Percentiles rank a stretch among this genome's conserved stretches.
Evolutionary conservation across 2,329 filamentous ascomycete genomes (phyloP).

Genomic region (Diaporthe velutina): DNA sequence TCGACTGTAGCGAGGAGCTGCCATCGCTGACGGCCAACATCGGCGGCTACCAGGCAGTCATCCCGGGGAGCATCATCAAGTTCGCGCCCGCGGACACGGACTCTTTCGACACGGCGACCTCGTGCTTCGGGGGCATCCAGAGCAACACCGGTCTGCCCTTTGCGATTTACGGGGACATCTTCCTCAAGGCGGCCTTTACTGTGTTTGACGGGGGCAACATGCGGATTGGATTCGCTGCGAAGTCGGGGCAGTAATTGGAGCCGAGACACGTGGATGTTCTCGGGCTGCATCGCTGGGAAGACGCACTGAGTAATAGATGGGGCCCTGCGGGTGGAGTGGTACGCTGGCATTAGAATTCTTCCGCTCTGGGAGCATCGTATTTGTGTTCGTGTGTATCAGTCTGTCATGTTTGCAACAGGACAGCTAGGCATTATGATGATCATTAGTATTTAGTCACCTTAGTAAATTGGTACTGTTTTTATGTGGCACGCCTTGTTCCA

Average conservation of each 20-base stretch:
- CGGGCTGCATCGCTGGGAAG: background rate
- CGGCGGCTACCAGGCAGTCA: constrained; percentile 61
- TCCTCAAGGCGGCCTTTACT: constrained; percentile 77
- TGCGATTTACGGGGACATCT: constrained; percentile 77
- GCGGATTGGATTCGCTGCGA: constrained; percentile 62
- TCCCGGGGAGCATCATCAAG: constrained; percentile 58
- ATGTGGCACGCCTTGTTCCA: background rate
- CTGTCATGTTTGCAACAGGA: constrained; percentile 7
- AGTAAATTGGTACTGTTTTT: background rate
- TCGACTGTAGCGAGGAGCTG: constrained; percentile 45
- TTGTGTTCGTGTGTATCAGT: background rate
- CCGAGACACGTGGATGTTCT: background rate
- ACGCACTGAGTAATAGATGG: constrained; percentile 1
- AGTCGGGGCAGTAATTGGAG: constrained; percentile 40
- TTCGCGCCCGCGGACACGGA: constrained; percentile 61
- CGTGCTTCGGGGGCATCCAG: constrained; percentile 78
- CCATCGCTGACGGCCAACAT: constrained; percentile 56
- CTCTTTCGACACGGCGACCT: constrained; percentile 63
- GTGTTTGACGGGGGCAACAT: constrained; percentile 68
- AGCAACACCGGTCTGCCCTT: constrained; percentile 67
- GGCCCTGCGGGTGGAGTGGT: background rate
- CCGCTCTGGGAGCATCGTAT: constrained; percentile 4
- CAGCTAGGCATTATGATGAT: background rate
- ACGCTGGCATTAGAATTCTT: constrained; percentile 4
- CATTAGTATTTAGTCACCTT: background rate